Conservation (phyloP, 805 yeast species). For the Priceomyces medius region DNA sequence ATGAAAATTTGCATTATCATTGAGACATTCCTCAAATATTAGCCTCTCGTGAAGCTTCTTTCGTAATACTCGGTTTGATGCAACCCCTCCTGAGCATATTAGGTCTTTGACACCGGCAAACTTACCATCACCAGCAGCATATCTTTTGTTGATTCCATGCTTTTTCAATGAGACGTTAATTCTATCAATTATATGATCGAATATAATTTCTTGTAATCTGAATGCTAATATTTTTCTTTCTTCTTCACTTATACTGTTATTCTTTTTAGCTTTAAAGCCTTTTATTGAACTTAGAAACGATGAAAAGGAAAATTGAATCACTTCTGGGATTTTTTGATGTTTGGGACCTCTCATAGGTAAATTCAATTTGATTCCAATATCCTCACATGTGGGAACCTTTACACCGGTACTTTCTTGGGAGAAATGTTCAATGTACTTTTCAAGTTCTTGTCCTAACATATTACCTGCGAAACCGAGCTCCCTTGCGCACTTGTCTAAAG, state of each 20-base stretch:
- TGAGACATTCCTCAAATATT: slow-evolving; percentile 12
- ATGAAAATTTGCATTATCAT: slow-evolving; percentile 35
- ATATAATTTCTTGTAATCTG: slow-evolving; percentile 62
- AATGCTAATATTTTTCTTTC: slow-evolving; percentile 51
- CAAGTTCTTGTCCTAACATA: slow-evolving; percentile 86
- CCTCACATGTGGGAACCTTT: background rate
- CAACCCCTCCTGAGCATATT: slow-evolving; percentile 94
- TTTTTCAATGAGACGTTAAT: slow-evolving; percentile 49
- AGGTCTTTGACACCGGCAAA: slow-evolving; percentile 49
- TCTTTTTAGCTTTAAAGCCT: slow-evolving; percentile 15
- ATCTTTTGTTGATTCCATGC: slow-evolving; percentile 20
- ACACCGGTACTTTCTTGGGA: slow-evolving; percentile 81
- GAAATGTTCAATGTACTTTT: slow-evolving; percentile 71
- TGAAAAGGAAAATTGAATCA: slow-evolving; percentile 66
- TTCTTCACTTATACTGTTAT: slow-evolving; percentile 20
- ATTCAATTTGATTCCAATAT: slow-evolving; percentile 21
- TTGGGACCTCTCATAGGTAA: slow-evolving; percentile 35
- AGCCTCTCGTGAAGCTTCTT: slow-evolving; percentile 43
- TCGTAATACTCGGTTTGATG: slow-evolving; percentile 65
- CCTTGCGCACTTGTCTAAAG: slow-evolving; percentile 89
- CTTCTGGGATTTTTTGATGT: slow-evolving; percentile 26
- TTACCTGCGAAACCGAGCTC: slow-evolving; percentile 76
- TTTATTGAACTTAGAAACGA: slow-evolving; percentile 63
- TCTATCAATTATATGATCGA: slow-evolving; percentile 70
- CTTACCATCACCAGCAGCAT: slow-evolving; percentile 31